phyloP scores from a whole-genome alignment of 768 basidiomycete genomes.

The Suillus luteus region DNA sequence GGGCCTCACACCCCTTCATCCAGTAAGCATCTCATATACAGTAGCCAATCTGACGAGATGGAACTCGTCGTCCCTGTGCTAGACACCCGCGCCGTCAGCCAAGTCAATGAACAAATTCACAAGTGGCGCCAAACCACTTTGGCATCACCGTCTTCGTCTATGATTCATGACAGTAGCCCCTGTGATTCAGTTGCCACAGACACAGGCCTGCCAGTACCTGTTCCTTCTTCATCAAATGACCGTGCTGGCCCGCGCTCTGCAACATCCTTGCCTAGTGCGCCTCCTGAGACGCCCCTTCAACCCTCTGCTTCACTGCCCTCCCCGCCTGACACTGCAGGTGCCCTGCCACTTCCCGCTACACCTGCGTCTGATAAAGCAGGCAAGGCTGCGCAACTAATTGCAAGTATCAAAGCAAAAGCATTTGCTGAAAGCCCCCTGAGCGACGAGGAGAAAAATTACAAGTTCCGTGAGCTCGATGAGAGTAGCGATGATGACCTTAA shows the following conservation, averaged over 20 bases:
- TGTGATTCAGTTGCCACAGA: not conserved
- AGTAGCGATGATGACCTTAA: slow-evolving; percentile 52
- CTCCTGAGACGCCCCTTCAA: slow-evolving; percentile 20
- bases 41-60: slow-evolving; percentile 68
- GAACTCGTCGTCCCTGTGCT: slow-evolving; percentile 45
- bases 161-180: slow-evolving; percentile 12
- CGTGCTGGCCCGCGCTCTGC: slow-evolving; percentile 14
- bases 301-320: slow-evolving; percentile 24
- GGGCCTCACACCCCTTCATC: slow-evolving; percentile 15
- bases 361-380: slow-evolving; percentile 35
- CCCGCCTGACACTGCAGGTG: slow-evolving; percentile 23
- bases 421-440: slow-evolving; percentile 49
- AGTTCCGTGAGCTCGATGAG: slow-evolving; percentile 48
- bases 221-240: slow-evolving; percentile 12
- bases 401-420: slow-evolving; percentile 64
- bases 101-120: slow-evolving; percentile 41
- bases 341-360: slow-evolving; percentile 29
- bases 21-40: slow-evolving; percentile 48
- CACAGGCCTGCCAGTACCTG: not conserved
- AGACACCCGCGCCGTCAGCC: slow-evolving; percentile 28
- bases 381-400: slow-evolving; percentile 62
- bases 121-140: slow-evolving; percentile 43
- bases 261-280: slow-evolving; percentile 12
- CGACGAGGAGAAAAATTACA: slow-evolving; percentile 40
- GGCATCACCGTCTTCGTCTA: slow-evolving; percentile 21